phyloP scores from a whole-genome alignment of 495 filamentous ascomycete genomes.

The Beverwykella pulmonaria region DNA sequence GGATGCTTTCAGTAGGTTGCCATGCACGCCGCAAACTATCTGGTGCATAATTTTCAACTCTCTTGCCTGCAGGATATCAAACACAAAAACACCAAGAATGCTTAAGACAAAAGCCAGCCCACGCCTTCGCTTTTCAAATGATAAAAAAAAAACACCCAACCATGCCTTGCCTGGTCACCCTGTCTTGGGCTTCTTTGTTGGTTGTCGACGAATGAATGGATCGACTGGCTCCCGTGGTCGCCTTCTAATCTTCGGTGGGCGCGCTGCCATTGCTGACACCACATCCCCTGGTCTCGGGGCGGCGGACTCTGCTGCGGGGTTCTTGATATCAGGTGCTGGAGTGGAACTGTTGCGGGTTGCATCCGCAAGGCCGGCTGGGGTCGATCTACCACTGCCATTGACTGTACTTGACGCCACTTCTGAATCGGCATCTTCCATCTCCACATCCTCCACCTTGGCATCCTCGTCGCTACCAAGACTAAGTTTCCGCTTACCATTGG shows the following conservation, averaged over 20 bases:
- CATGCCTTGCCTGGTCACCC: not conserved
- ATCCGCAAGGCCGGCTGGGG: conserved; percentile 12
- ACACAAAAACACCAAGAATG: not conserved
- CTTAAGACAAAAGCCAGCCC: not conserved
- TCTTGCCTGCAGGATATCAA: not conserved
- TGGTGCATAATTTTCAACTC: not conserved
- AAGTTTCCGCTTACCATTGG: conserved; percentile 23
- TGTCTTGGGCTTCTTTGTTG: conserved; percentile 29
- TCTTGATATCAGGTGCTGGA: not conserved
- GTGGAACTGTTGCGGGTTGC: conserved; percentile 1
- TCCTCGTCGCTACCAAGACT: conserved; percentile 11
- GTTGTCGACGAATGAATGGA: conserved; percentile 23
- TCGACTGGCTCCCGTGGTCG: conserved; percentile 12
- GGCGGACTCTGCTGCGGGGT: not conserved
- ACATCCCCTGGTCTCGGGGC: conserved; percentile 11
- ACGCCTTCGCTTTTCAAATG: not conserved
- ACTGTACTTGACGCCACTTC: conserved; percentile 11
- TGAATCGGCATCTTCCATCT: conserved; percentile 15
- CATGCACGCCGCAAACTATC: not conserved
- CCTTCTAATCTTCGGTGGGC: conserved; percentile 25
- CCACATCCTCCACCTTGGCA: conserved; percentile 35
- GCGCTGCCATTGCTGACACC: conserved; percentile 7
- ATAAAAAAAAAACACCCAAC: not conserved
- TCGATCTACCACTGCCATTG: conserved; percentile 24
- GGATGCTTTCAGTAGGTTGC: not conserved